Evolutionary conservation across 1,284 basidiomycete species (phyloP).

Genomic region (Microbotryum violaceum): DNA sequence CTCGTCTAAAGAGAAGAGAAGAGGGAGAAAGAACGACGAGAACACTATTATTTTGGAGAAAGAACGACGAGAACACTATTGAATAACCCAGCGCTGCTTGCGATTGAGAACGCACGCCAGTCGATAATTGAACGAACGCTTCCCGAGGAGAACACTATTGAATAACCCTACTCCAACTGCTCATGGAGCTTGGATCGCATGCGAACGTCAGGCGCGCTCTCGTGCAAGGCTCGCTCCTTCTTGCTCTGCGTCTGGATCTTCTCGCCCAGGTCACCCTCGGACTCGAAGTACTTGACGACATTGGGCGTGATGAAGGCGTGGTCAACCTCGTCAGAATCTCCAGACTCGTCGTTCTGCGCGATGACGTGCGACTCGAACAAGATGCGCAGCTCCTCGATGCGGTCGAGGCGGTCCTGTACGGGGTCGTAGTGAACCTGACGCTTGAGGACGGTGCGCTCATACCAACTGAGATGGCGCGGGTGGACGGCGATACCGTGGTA

Average conservation of each 20-base stretch:
- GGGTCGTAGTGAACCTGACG: slow-evolving; percentile 48
- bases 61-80: too few relatives aligned
- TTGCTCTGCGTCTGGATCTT: slow-evolving; percentile 18
- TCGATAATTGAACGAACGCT: too few relatives aligned
- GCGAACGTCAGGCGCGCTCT: slow-evolving; percentile 2
- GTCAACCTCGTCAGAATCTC: slow-evolving; percentile 17
- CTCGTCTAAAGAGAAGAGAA: too few relatives aligned
- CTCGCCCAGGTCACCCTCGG: slow-evolving; percentile 11
- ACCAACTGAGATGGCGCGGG: slow-evolving; percentile 48
- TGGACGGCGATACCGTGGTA: slow-evolving; percentile 53
- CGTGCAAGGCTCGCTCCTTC: slow-evolving; percentile 24
- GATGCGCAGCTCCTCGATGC: slow-evolving; percentile 47
- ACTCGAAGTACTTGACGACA: slow-evolving; percentile 28
- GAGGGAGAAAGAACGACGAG: too few relatives aligned
- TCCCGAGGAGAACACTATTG: too few relatives aligned
- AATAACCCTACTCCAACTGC: slow-evolving; percentile 1
- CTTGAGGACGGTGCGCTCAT: slow-evolving; percentile 46
- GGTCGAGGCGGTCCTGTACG: slow-evolving; percentile 46
- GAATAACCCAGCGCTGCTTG: too few relatives aligned
- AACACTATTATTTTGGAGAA: too few relatives aligned
- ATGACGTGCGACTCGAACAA: slow-evolving; percentile 39
- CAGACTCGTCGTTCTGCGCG: slow-evolving; percentile 18
- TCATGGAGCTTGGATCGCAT: slow-evolving; percentile 18
- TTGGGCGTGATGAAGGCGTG: slow-evolving; percentile 29
- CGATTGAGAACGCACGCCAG: too few relatives aligned